These are phyloP conservation scores for Ceratonia siliqua DNA, from an alignment of 306 rosid species.

Conservation along the genomic window DNA sequence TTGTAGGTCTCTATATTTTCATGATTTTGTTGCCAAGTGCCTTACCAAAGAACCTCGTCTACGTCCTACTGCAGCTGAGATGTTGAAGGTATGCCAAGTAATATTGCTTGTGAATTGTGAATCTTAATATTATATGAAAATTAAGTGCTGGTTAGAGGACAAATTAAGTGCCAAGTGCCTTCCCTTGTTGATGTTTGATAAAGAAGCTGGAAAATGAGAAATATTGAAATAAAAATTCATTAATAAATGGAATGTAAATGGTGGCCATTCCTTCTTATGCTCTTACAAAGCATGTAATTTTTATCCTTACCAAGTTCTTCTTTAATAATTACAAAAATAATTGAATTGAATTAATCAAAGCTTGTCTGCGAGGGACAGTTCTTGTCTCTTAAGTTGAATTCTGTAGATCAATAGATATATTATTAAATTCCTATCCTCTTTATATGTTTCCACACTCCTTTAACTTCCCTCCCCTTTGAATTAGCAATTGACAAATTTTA, in stretches of 20 bases:
- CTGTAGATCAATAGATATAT: too few species aligned
- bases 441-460: too few species aligned
- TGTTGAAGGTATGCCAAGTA: conserved; percentile 78
- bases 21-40: conserved; percentile 96
- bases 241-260: background rate
- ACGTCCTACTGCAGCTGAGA: conserved; percentile 93
- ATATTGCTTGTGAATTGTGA: conserved; percentile 3
- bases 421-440: too few species aligned
- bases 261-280: background rate
- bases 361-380: too few species aligned
- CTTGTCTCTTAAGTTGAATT: too few species aligned
- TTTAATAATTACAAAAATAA: too few species aligned
- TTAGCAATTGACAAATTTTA: too few species aligned
- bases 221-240: background rate
- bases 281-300: background rate
- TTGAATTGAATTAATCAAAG: too few species aligned
- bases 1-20: conserved; percentile 90
- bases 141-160: conserved; percentile 9
- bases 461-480: too few species aligned
- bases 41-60: conserved; percentile 93
- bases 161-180: too few species aligned
- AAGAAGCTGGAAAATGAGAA: background rate
- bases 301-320: background rate
- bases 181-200: background rate
- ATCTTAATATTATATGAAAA: background rate